These are phyloP conservation scores for Thielaviopsis euricoi DNA, from an alignment of 2,329 filamentous ascomycete species.

Conservation along the genomic window DNA sequence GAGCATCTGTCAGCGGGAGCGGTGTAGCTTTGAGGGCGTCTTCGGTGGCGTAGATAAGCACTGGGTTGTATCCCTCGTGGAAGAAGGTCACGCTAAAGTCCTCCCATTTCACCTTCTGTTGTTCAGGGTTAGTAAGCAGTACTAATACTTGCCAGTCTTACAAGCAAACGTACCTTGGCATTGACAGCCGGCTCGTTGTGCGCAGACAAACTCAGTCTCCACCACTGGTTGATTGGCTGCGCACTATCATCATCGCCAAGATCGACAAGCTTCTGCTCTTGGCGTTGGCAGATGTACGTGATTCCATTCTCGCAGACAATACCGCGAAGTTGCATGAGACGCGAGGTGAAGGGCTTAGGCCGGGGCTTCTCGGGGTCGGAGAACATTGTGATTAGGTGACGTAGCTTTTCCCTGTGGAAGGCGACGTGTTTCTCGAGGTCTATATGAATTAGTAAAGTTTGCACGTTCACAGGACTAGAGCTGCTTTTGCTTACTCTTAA, in stretches of 20 bases:
- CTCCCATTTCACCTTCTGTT: conserved; percentile 30
- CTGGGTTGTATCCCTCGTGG: conserved; percentile 27
- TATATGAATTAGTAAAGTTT: neutral
- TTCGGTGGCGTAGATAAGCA: conserved; percentile 38
- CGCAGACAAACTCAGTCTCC: conserved; percentile 31
- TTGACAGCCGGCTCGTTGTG: conserved; percentile 26
- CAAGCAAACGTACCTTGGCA: conserved; percentile 27
- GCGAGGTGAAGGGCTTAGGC: conserved; percentile 23
- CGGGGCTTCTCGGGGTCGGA: conserved; percentile 24
- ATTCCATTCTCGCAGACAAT: conserved; percentile 30
- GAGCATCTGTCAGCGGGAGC: conserved; percentile 22
- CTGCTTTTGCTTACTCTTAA: conserved; percentile 6
- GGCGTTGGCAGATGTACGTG: conserved; percentile 32
- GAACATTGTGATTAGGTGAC: conserved; percentile 23
- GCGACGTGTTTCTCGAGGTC: conserved; percentile 7
- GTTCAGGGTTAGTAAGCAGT: neutral
- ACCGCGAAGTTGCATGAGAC: conserved; percentile 34
- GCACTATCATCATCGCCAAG: conserved; percentile 18
- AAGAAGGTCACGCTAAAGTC: conserved; percentile 29
- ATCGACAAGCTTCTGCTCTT: conserved; percentile 26
- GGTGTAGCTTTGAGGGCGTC: conserved; percentile 23
- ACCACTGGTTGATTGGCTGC: conserved; percentile 33
- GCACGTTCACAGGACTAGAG: neutral
- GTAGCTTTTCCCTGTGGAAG: conserved; percentile 17
- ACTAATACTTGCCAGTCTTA: neutral